Percentiles rank a stretch among this genome's conserved stretches.
Conservation (phyloP, 2,329 filamentous ascomycete species). For the Neonectria faginata region DNA sequence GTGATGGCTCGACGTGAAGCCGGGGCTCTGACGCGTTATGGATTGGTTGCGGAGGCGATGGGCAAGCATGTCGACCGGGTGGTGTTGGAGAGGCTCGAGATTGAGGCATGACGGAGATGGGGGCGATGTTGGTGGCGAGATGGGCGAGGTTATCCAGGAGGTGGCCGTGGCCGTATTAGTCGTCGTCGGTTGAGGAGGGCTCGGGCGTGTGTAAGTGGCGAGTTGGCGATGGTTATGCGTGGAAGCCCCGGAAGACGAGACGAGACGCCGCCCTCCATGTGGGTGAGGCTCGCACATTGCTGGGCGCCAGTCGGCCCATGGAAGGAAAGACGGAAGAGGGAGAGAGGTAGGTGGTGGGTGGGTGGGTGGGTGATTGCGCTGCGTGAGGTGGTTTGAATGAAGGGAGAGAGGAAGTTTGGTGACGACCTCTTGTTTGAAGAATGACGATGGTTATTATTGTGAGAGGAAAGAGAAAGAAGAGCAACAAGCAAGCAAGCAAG, state of each 20-base stretch:
- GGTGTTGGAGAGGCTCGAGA: conserved; percentile 22
- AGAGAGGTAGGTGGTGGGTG: background rate
- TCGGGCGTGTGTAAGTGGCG: conserved; percentile 3
- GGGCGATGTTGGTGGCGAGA: conserved; percentile 40
- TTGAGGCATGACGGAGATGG: conserved; percentile 9
- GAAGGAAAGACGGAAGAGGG: conserved; percentile 16
- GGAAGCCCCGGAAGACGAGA: conserved; percentile 31
- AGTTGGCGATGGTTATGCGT: conserved; percentile 15
- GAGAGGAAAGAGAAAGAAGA: conserved; percentile 14
- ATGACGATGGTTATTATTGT: conserved; percentile 19
- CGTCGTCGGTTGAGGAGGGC: background rate
- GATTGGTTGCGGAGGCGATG: conserved; percentile 40
- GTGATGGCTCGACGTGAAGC: background rate
- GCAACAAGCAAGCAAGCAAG: background rate
- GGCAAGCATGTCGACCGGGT: conserved; percentile 39
- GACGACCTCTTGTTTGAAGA: background rate
- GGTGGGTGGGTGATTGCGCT: background rate
- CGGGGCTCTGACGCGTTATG: conserved; percentile 28
- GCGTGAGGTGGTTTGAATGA: background rate
- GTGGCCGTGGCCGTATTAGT: background rate
- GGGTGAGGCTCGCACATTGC: conserved; percentile 43
- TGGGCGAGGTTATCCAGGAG: conserved; percentile 16
- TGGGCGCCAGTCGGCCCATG: conserved; percentile 38
- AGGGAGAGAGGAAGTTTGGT: background rate
- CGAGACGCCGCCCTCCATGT: conserved; percentile 31